Conservation (phyloP, 108 stramenopile genomes). For the Craspedostauros australis region DNA sequence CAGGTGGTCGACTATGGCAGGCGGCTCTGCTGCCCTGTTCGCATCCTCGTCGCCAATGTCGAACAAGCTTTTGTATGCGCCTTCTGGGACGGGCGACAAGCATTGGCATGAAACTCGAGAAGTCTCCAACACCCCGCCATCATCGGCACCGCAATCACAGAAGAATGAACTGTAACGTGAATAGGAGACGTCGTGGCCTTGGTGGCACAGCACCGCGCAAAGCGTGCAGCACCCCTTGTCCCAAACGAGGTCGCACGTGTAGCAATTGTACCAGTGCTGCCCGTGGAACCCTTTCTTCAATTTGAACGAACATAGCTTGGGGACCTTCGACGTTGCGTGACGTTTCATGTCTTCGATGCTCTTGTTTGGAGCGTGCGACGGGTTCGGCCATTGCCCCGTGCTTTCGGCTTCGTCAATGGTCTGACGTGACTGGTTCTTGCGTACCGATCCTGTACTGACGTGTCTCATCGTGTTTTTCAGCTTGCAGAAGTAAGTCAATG, state of each 20-base stretch:
- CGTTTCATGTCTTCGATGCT: slow-evolving; percentile 2
- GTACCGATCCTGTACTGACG: not conserved
- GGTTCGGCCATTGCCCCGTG: not conserved
- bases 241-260: slow-evolving; percentile 76
- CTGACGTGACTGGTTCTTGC: not conserved
- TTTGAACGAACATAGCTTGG: slow-evolving; percentile 58
- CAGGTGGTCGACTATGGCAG: too few relatives aligned
- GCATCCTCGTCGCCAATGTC: slow-evolving; percentile 13
- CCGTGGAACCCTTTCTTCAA: slow-evolving; percentile 69
- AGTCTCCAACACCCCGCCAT: slow-evolving; percentile 24
- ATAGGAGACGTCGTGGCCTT: slow-evolving; percentile 81
- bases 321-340: not conserved
- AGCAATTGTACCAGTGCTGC: slow-evolving; percentile 82
- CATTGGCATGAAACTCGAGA: slow-evolving; percentile 58
- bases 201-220: slow-evolving; percentile 73
- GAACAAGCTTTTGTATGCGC: slow-evolving; percentile 17
- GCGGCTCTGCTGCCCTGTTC: too few relatives aligned
- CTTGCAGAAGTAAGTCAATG: not conserved
- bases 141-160: slow-evolving; percentile 85
- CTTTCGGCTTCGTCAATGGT: not conserved
- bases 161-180: slow-evolving; percentile 76
- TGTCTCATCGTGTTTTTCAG: not conserved
- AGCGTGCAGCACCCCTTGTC: slow-evolving; percentile 84
- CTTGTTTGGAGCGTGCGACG: slow-evolving; percentile 6
- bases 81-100: slow-evolving; percentile 37